Evolutionary conservation across 2,329 filamentous ascomycete genomes (phyloP).

Genomic region (Calonectria leucothoes): DNA sequence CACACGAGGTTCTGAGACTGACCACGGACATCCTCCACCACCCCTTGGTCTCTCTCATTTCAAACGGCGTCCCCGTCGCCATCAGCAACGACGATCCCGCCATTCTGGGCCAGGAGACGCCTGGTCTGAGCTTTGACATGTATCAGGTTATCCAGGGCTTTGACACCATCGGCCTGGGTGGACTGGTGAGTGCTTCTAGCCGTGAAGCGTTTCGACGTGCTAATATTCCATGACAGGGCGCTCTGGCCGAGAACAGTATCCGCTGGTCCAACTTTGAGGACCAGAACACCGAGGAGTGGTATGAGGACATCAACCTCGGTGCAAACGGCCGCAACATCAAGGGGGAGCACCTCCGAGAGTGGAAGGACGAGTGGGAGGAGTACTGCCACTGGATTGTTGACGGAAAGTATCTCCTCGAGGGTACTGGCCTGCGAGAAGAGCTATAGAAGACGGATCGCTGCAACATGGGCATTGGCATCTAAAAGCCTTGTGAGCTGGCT

Average conservation of each 20-base stretch:
- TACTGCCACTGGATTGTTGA: not conserved
- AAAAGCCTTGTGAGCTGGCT: not conserved
- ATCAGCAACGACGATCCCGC: constrained; percentile 11
- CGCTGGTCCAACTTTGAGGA: constrained; percentile 12
- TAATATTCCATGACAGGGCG: not conserved
- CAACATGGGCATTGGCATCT: not conserved
- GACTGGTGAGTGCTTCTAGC: not conserved
- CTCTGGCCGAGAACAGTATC: not conserved
- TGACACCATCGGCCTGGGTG: constrained; percentile 70
- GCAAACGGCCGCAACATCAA: not conserved
- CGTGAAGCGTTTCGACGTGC: not conserved
- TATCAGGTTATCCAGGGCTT: constrained; percentile 76
- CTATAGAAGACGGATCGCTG: not conserved
- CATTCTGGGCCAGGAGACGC: constrained; percentile 38
- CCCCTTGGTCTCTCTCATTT: constrained; percentile 71
- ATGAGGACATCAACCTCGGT: not conserved
- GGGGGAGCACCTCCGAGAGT: not conserved
- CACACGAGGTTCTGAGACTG: constrained; percentile 72
- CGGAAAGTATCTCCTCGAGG: not conserved
- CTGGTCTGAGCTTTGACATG: constrained; percentile 74
- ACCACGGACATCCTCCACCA: constrained; percentile 71
- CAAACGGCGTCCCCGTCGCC: constrained; percentile 71
- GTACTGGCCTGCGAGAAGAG: not conserved
- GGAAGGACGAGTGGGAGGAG: not conserved
- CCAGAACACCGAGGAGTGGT: not conserved